phyloP scores from a whole-genome alignment of 495 filamentous ascomycete genomes.

The Penicillium antarcticum region DNA sequence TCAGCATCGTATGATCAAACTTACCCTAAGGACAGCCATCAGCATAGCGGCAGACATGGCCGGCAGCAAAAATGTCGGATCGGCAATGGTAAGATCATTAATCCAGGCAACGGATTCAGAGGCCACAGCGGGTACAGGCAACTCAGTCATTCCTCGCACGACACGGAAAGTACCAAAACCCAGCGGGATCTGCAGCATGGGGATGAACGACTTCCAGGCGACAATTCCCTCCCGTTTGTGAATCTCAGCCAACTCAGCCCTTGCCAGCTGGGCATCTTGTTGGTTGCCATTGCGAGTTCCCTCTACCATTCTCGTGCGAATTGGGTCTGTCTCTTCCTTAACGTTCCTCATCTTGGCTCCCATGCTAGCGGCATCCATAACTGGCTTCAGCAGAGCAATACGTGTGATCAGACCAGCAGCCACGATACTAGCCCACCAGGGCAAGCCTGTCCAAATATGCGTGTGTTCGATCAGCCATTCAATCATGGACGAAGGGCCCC shows the following conservation, averaged over 20 bases:
- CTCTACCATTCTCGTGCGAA: slow-evolving; percentile 41
- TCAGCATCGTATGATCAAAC: slow-evolving; percentile 16
- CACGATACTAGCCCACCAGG: slow-evolving; percentile 79
- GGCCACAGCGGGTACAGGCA: slow-evolving; percentile 79
- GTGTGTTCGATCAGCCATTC: slow-evolving; percentile 77
- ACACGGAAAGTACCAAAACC: slow-evolving; percentile 78
- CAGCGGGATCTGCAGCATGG: slow-evolving; percentile 63
- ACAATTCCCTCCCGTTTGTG: slow-evolving; percentile 53
- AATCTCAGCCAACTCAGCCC: slow-evolving; percentile 45
- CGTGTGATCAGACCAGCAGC: slow-evolving; percentile 62
- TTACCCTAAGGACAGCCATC: slow-evolving; percentile 56
- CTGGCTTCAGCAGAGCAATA: slow-evolving; percentile 59
- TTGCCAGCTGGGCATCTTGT: slow-evolving; percentile 33
- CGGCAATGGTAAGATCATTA: slow-evolving; percentile 68
- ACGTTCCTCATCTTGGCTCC: slow-evolving; percentile 45
- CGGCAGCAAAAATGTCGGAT: slow-evolving; percentile 78
- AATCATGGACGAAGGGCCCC: slow-evolving; percentile 65
- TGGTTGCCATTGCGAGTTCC: slow-evolving; percentile 37
- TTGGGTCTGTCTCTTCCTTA: slow-evolving; percentile 35
- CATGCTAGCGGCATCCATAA: slow-evolving; percentile 57
- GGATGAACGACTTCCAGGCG: slow-evolving; percentile 50
- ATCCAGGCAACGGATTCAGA: slow-evolving; percentile 74
- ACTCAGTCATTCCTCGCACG: slow-evolving; percentile 64
- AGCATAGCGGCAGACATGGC: slow-evolving; percentile 44
- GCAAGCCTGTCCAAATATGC: slow-evolving; percentile 66